Base-by-base conservation (phyloP, 495 filamentous ascomycete genomes). In the Thozetella sp. region DNA sequence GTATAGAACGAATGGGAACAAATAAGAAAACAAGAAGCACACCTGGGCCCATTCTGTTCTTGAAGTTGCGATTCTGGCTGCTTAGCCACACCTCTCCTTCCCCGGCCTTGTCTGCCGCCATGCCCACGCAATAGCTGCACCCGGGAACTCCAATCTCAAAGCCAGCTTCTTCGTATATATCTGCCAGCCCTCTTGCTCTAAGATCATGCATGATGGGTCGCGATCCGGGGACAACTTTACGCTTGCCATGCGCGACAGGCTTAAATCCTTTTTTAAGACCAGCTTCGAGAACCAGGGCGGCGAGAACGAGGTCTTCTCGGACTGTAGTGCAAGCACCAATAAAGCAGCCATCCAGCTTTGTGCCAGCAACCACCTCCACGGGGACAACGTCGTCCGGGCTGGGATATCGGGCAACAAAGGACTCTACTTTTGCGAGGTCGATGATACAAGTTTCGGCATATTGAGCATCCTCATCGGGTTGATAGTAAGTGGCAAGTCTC, bases 311-410 rank as follows among this genome's bases (percentile, higher is more conserved):
- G 54, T 81, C 77, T 55, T 82, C 77, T 51, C 77, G 73, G 1
- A 76, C 67, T 0, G 77, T 80, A 2, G 76, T 82, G 63, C 79
- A 79, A 3, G 76, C 77, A 15, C 77, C 79, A 10, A 81, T 80
- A 51, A 82, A 80, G 53, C 71, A 74, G 0, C 76, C 77, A 55
- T 80, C 72, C 2, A 82, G 58, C 3, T 62, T 25, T 48, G 67
- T 73, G 0, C 61, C 70, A 13, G 61, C 60, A 17, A 63, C n/a
- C 9, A 73, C 68, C 3, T 22, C 37, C 0, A 79, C 71, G 3
- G 79, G 72, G 4, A 79, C 73, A 13, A 82, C 76, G 54, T 80
- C 63, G 52, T 80, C 77, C 25, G 77, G 79, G 23, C 59, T 63
- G 17, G 78, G 77, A 60, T 76, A 76, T 2, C 51, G 59, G 19